Base-by-base conservation (phyloP, 164 flowering plant species). In the Sedum album region DNA sequence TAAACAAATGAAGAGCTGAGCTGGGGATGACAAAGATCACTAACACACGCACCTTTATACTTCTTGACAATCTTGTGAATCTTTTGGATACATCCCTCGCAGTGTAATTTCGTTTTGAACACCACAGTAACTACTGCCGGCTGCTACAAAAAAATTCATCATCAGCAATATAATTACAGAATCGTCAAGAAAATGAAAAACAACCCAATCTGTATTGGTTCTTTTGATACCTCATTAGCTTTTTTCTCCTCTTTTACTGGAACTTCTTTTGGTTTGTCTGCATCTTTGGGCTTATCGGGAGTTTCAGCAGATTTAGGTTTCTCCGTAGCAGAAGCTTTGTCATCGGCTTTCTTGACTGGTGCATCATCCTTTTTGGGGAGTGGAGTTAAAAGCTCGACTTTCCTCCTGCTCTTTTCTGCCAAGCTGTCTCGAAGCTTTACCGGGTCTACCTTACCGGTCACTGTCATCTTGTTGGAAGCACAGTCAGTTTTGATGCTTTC, bases 371-470 rank as follows among this genome's bases (percentile, higher is more conserved):
- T 55, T 55, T 55, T 55, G 0, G 31, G 31, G 31, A 55, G 31
- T 26, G 61, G 31, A 55, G 31, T 55, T 26, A 55, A 55, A 0
- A 55, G 31, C 1, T 55, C 61, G 18, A 55, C 61, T 55, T 55
- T 55, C 61, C 26, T 55, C 2, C 26, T 55, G 4, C 31, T 55
- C 17, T 55, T 55, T 13, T 55, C 61, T 0, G 61, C 61, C 18
- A 55, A 28, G 31, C 61, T 55, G 61, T 55, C 61, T 55, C 61
- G 61, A 9, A 55, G 14, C 61, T 55, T 55, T 0, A 31, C 31
- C 6, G 61, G 61, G 61, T 55, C 61, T 31, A 55, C 61, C 31
- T 55, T 55, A 17, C 61, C 61, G 10, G 61, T 55, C 61, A 55
- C 61, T 9, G 31, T 55, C 61, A 55, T 15, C 61, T 55, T 55